Evolutionary conservation across 1,284 basidiomycete genomes (phyloP).

Genomic region (Puccinia triticina): DNA sequence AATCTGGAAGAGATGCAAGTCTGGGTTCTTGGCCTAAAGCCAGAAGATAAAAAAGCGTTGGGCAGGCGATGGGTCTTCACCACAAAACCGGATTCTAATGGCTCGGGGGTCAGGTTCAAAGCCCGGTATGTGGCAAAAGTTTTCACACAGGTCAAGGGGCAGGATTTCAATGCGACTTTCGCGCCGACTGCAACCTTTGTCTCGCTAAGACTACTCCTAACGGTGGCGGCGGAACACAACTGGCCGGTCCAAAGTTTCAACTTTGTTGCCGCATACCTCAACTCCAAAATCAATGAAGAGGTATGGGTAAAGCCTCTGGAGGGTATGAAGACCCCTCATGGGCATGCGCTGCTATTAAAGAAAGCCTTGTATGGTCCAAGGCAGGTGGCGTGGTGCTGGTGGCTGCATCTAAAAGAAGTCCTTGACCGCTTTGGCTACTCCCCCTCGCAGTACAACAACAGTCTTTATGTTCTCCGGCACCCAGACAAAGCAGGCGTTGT

Average conservation of each 20-base stretch:
- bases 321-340: neutral
- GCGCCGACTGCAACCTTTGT: neutral
- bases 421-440: neutral
- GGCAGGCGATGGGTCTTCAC: too few species aligned
- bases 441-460: neutral
- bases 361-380: slow-evolving; percentile 10
- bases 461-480: neutral
- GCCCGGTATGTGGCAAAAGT: neutral
- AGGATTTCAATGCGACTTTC: too few species aligned
- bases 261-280: slow-evolving; percentile 7
- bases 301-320: slow-evolving; percentile 10
- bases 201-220: neutral
- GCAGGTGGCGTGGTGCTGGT: slow-evolving; percentile 1
- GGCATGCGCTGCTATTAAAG: neutral
- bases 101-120: neutral
- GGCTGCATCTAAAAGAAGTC: neutral
- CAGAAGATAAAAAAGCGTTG: neutral
- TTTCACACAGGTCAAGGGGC: slow-evolving; percentile 6
- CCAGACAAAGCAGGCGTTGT: neutral
- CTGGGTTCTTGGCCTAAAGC: neutral
- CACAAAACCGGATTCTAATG: neutral
- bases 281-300: neutral
- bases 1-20: slow-evolving; percentile 1
- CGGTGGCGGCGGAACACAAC: neutral
- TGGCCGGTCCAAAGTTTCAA: slow-evolving; percentile 28